Base-by-base conservation (phyloP, 257 asterid genomes). In the Plantago ovata region DNA sequence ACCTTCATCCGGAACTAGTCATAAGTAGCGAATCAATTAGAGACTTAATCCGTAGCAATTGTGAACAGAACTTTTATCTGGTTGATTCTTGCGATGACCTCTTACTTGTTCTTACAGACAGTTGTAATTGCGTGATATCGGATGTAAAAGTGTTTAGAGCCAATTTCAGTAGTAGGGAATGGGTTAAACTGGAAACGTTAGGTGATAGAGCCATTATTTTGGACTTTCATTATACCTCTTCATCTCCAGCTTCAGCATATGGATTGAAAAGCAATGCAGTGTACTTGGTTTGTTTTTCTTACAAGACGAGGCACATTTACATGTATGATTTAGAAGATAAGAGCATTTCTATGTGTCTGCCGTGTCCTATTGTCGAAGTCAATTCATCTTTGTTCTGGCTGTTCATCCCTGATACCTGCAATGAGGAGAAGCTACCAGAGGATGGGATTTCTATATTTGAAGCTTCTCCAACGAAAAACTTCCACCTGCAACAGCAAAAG, bases 211-310 rank as follows among this genome's bases (percentile, higher is more conserved):
- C 45, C 24, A 33, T 55, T 38, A 36, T 55, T 10, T 10, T 55
- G 16, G 47, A 16, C 12, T 11, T n/a, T 14, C 9, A 7, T 38
- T 13, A 55, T 1, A 18, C 46, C 20, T 55, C 38, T 20, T 55
- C 60, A 55, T 55, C 60, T 38, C 47, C 60, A 11, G 60, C 60
- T 38, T 55, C 60, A 55, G 23, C 44, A 9, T 55, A 16, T 18
- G 47, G 60, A n/a, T 55, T 55, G 4, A 55, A 38, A 38, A 21
- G 60, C 32, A 55, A 55, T 38, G 28, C 46, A 33, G 41, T 55
- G 60, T 38, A 38, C 32, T 53, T 41, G 58, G 18, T 32, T 32
- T 1, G 13, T 32, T 28, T 4, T 2, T 11, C 21, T 24, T 11
- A 7, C 21, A 7, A 2, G n/a, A 12, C 10, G 28, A 11, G 47